Conservation (phyloP, 768 basidiomycete species). For the Suillus lakei region DNA sequence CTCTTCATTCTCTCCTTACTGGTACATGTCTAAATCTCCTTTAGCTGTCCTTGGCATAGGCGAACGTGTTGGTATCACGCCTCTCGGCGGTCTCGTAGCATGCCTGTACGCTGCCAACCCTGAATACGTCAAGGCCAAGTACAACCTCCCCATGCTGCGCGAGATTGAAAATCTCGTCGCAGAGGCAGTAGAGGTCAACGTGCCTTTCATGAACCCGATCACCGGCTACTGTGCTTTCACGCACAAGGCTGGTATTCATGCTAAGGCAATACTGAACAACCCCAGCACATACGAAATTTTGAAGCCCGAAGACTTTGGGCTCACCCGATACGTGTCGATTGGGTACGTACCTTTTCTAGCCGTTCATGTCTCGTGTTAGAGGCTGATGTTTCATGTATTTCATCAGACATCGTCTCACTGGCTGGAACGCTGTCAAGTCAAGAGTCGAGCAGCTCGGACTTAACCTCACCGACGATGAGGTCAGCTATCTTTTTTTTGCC, state of each 20-base stretch:
- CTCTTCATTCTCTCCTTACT: not conserved
- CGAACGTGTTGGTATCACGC: constrained; percentile 98
- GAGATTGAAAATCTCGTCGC: constrained; percentile 99
- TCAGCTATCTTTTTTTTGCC: constrained; percentile 24
- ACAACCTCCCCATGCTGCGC: constrained; percentile 95
- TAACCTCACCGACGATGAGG: constrained; percentile 88
- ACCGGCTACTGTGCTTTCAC: constrained; percentile 99
- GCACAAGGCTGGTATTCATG: constrained; percentile 99
- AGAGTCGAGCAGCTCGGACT: constrained; percentile 97
- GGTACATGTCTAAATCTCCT: constrained; percentile 10
- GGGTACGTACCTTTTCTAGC: constrained; percentile 53
- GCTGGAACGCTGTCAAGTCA: constrained; percentile 99
- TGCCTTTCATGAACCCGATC: constrained; percentile 97
- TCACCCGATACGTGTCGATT: constrained; percentile 97
- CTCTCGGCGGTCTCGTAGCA: constrained; percentile 94
- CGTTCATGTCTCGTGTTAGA: not conserved
- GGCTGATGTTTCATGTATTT: constrained; percentile 8
- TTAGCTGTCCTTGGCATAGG: constrained; percentile 95
- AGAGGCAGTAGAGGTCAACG: constrained; percentile 96
- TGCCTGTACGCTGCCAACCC: constrained; percentile 97
- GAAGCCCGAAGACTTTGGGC: constrained; percentile 98
- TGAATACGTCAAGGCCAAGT: constrained; percentile 99
- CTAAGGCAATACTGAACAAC: constrained; percentile 99
- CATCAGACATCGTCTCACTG: constrained; percentile 86
- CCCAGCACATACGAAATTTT: constrained; percentile 99